A percentile compares a stretch with the other conserved stretches of the same genome.
Evolutionary conservation across 768 basidiomycete genomes (phyloP).

Genomic region (Kwoniella sp.): DNA sequence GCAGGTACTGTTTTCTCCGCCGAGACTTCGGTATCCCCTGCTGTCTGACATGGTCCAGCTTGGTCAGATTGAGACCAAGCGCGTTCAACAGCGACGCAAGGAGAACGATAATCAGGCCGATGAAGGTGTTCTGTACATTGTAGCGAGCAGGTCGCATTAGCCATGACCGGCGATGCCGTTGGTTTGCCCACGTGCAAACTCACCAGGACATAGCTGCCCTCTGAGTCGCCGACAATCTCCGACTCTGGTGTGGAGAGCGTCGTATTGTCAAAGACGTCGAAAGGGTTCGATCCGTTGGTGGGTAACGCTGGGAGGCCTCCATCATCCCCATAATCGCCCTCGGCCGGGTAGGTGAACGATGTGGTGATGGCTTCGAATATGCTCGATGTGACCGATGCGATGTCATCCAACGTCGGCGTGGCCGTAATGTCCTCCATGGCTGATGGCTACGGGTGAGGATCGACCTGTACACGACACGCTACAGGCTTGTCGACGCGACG

Average conservation of each 20-base stretch:
- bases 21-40: conserved; percentile 64
- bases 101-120: conserved; percentile 72
- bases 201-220: conserved; percentile 32
- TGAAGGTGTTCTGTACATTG: conserved; percentile 36
- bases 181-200: too few species aligned
- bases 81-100: conserved; percentile 60
- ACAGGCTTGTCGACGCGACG: too few species aligned
- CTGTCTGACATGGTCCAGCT: conserved; percentile 76
- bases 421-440: conserved; percentile 9
- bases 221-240: conserved; percentile 9
- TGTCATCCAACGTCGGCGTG: conserved; percentile 7
- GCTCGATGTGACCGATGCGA: conserved; percentile 15
- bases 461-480: too few species aligned
- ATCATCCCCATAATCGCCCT: neutral
- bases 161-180: too few species aligned
- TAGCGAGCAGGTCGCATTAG: neutral
- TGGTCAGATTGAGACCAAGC: conserved; percentile 83
- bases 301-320: neutral
- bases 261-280: conserved; percentile 7
- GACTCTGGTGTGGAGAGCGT: conserved; percentile 13
- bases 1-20: conserved; percentile 69
- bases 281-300: conserved; percentile 12
- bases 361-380: conserved; percentile 18
- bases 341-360: conserved; percentile 1
- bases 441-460: too few species aligned